Conservation (phyloP, 2,329 filamentous ascomycete genomes). For the Penicillium thymicola region DNA sequence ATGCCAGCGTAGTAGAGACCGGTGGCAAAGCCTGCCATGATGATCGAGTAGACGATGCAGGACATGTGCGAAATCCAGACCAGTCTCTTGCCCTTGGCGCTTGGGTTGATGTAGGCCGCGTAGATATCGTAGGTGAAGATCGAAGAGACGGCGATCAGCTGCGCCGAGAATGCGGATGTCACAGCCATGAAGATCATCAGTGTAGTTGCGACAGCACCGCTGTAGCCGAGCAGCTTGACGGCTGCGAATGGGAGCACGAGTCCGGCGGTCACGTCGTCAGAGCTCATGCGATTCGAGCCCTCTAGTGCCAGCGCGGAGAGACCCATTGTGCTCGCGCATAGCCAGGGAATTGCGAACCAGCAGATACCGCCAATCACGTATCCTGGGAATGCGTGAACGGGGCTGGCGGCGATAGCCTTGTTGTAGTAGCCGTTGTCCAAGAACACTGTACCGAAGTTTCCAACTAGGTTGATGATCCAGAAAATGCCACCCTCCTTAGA, state of each 20-base stretch:
- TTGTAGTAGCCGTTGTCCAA: conserved; percentile 86
- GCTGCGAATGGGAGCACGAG: conserved; percentile 82
- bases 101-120: conserved; percentile 78
- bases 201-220: conserved; percentile 73
- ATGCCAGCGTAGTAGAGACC: conserved; percentile 72
- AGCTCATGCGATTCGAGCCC: conserved; percentile 67
- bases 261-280: conserved; percentile 74
- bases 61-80: conserved; percentile 76
- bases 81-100: conserved; percentile 69
- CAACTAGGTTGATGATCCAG: conserved; percentile 86
- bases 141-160: conserved; percentile 81
- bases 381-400: conserved; percentile 79
- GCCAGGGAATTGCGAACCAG: conserved; percentile 93
- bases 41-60: conserved; percentile 69
- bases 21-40: conserved; percentile 75
- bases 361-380: conserved; percentile 82
- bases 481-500: conserved; percentile 79
- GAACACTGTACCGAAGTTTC: conserved; percentile 63
- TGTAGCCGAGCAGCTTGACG: conserved; percentile 75
- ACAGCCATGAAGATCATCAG: conserved; percentile 89
- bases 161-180: conserved; percentile 76
- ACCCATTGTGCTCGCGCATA: conserved; percentile 85
- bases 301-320: conserved; percentile 78
- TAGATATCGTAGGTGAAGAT: conserved; percentile 89
- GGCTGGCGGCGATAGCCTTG: conserved; percentile 85